Percentiles rank a stretch among this genome's conserved stretches.
Evolutionary conservation across 192 early-diverging fungal species (phyloP).

Genomic region (Pilaira anomala): DNA sequence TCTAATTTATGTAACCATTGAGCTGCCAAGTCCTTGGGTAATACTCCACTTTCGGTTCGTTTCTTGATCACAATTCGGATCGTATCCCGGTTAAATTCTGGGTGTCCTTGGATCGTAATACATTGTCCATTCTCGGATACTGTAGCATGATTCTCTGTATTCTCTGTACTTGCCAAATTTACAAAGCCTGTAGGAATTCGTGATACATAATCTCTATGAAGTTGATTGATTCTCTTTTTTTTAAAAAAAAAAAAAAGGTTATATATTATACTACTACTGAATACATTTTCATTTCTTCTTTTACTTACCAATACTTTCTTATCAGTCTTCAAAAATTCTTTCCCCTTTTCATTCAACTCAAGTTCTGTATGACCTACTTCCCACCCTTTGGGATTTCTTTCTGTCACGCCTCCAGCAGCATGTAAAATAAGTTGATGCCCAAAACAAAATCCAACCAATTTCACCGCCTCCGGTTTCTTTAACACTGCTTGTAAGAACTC

Average conservation of each 20-base stretch:
- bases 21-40: constrained; percentile 32
- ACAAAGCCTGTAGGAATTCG: constrained; percentile 59
- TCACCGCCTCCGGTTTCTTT: constrained; percentile 21
- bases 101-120: constrained; percentile 70
- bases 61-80: constrained; percentile 38
- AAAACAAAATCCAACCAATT: constrained; percentile 75
- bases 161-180: constrained; percentile 53
- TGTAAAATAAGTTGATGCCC: constrained; percentile 81
- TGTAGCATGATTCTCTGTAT: constrained; percentile 58
- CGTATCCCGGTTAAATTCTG: constrained; percentile 55
- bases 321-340: constrained; percentile 29
- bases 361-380: constrained; percentile 54
- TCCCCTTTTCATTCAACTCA: constrained; percentile 38
- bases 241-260: too few relatives aligned
- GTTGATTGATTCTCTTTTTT: constrained; percentile 49
- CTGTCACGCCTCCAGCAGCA: constrained; percentile 57
- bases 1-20: constrained; percentile 22
- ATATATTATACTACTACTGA: too few relatives aligned
- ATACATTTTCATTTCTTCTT: too few relatives aligned
- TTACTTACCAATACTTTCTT: background rate
- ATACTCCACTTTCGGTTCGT: constrained; percentile 33
- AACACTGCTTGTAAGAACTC: constrained; percentile 46
- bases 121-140: constrained; percentile 51
- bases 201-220: constrained; percentile 70
- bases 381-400: constrained; percentile 65